These are phyloP conservation scores for Colletotrichum brevisporum DNA, from an alignment of 2,329 filamentous ascomycete genomes.

Conservation along the genomic window DNA sequence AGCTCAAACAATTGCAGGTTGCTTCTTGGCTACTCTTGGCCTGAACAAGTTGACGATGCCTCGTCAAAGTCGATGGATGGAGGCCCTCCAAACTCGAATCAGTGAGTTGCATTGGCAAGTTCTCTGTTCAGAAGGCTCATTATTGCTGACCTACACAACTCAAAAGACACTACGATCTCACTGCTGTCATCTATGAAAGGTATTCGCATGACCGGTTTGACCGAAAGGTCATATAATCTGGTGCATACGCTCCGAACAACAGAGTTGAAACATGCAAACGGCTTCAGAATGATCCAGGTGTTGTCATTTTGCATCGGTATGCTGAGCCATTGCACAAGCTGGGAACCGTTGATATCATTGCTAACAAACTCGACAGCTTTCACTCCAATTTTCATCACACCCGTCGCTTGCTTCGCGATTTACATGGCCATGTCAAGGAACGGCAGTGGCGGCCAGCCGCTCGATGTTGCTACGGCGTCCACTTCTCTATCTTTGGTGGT, in stretches of 20 bases:
- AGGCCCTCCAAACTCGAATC: neutral
- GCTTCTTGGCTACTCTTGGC: neutral
- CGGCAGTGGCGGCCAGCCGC: neutral
- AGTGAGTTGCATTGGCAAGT: neutral
- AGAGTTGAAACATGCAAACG: neutral
- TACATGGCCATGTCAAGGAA: neutral
- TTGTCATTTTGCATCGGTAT: neutral
- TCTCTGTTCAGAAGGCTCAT: too few species aligned
- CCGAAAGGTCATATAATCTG: neutral
- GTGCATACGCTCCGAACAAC: neutral
- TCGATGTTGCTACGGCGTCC: neutral
- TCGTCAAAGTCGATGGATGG: neutral
- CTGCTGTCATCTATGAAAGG: neutral
- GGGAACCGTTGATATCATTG: too few species aligned
- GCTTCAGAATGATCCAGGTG: neutral
- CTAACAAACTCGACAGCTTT: neutral
- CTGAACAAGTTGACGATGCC: neutral
- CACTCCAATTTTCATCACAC: neutral
- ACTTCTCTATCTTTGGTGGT: neutral
- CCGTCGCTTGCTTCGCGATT: neutral
- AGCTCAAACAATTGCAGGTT: neutral
- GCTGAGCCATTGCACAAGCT: neutral
- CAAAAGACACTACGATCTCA: neutral
- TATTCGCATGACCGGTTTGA: neutral
- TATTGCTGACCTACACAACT: neutral